Conservation (phyloP, 495 filamentous ascomycete species). For the Gamarada debralockiae region DNA sequence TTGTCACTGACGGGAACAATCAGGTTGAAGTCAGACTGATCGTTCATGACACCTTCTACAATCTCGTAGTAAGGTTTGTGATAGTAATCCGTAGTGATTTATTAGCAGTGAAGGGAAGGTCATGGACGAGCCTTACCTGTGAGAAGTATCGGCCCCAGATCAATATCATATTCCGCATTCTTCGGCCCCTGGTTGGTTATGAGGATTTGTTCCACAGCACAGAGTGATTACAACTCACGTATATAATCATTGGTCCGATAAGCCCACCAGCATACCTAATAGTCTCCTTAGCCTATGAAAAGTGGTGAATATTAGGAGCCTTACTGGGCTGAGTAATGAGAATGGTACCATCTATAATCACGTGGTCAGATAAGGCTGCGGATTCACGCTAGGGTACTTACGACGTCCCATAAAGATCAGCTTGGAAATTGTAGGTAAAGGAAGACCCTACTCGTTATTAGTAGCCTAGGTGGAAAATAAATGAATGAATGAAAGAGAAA, state of each 20-base stretch:
- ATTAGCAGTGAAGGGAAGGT: not conserved
- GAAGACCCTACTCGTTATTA: no score
- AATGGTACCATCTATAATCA: constrained; percentile 54
- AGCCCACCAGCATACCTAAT: constrained; percentile 42
- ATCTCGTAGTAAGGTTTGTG: not conserved
- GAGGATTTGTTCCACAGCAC: no score
- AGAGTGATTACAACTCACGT: no score
- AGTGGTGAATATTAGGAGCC: no score
- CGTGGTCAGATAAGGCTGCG: no score
- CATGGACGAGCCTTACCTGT: not conserved
- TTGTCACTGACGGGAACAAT: constrained; percentile 12
- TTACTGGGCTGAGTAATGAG: constrained; percentile 34
- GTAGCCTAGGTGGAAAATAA: constrained; percentile 20
- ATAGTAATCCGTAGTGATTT: not conserved
- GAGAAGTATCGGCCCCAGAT: not conserved
- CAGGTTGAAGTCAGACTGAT: no score
- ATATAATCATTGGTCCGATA: constrained; percentile 54
- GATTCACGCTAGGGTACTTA: no score
- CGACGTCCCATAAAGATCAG: constrained; percentile 50
- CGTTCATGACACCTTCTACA: not conserved
- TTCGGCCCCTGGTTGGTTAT: constrained; percentile 48
- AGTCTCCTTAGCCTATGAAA: no score
- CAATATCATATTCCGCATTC: constrained; percentile 28
- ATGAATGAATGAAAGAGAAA: not conserved
- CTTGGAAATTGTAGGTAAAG: constrained; percentile 45